Evolutionary conservation across 257 asterid genomes (phyloP).

Genomic region (Solanum gandarillasii): DNA sequence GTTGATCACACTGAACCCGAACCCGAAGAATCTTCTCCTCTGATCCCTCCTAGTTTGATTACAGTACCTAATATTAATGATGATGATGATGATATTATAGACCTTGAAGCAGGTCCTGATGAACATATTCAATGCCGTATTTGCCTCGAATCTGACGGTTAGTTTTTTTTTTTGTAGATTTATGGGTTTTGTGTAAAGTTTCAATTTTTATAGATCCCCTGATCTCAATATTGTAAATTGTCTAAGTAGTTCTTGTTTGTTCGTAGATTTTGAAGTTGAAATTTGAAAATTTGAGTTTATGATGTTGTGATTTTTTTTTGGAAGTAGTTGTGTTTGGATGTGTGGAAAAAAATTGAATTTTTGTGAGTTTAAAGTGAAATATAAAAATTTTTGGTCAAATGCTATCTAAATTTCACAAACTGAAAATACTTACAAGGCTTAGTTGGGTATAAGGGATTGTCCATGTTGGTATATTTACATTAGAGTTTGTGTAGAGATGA

Average conservation of each 20-base stretch:
- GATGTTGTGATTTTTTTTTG: background rate
- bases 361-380: background rate
- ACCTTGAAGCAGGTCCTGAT: slow-evolving; percentile 88
- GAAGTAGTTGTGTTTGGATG: background rate
- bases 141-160: slow-evolving; percentile 95
- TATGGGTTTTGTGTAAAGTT: background rate
- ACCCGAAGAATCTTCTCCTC: slow-evolving; percentile 54
- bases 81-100: slow-evolving; percentile 21
- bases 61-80: slow-evolving; percentile 33
- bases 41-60: slow-evolving; percentile 59
- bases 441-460: slow-evolving; percentile 7
- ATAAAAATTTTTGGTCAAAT: background rate
- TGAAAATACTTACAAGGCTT: background rate
- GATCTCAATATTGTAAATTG: background rate
- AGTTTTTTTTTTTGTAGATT: background rate
- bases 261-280: background rate
- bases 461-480: slow-evolving; percentile 39
- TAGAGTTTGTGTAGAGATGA: background rate
- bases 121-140: slow-evolving; percentile 97
- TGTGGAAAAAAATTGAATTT: background rate
- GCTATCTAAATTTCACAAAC: background rate
- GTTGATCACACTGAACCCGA: slow-evolving; percentile 9
- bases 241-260: background rate
- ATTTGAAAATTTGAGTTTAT: background rate
- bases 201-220: background rate